These are phyloP conservation scores for Syzygium oleosum DNA, from an alignment of 345 rosid species.

Conservation along the genomic window DNA sequence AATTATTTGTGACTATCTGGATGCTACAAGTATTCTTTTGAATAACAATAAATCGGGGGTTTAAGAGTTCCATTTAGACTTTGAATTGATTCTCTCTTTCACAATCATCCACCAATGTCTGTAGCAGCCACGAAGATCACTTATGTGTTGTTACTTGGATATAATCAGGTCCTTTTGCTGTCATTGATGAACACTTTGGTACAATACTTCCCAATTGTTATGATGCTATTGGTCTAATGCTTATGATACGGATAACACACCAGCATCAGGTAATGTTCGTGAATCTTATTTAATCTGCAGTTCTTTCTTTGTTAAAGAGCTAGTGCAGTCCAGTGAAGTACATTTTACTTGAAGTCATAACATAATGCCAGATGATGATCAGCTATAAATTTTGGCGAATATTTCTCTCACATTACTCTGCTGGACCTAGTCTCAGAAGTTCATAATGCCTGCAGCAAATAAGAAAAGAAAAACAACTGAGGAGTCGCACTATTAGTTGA, in stretches of 20 bases:
- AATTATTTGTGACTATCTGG: not conserved
- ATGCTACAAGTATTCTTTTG: not conserved
- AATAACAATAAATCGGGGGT: not conserved
- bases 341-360: not conserved
- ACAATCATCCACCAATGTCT: not conserved
- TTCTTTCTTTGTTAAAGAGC: not conserved
- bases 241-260: slow-evolving; percentile 94
- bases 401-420: not conserved
- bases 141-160: not conserved
- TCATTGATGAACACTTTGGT: slow-evolving; percentile 87
- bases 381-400: not conserved
- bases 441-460: not conserved
- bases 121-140: not conserved
- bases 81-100: not conserved
- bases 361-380: not conserved
- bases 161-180: slow-evolving; percentile 89
- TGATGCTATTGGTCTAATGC: slow-evolving; percentile 97
- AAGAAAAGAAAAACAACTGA: not conserved
- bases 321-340: not conserved
- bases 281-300: not conserved
- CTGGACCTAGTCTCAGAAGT: not conserved
- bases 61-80: not conserved
- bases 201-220: slow-evolving; percentile 77
- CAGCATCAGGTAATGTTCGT: slow-evolving; percentile 72
- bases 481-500: not conserved